Conservation (phyloP, 768 basidiomycete genomes). For the Steccherinum ochraceum region DNA sequence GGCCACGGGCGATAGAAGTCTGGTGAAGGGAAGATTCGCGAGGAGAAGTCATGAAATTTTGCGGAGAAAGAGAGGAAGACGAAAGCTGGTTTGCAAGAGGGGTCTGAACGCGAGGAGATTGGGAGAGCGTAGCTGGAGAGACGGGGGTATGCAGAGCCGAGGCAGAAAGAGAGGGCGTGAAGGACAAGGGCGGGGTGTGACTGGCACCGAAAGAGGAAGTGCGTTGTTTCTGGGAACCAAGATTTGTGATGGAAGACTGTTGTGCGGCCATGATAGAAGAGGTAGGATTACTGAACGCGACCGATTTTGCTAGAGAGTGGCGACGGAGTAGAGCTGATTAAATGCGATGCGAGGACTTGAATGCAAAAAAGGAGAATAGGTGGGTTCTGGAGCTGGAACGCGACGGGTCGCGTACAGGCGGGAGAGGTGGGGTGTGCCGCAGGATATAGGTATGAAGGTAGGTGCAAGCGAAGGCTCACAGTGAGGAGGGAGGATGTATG, state of each 20-base stretch:
- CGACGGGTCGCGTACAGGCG: too few species aligned
- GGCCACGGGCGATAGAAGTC: background rate
- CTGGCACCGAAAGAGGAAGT: conserved; percentile 8
- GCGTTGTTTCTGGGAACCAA: conserved; percentile 10
- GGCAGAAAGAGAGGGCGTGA: conserved; percentile 2
- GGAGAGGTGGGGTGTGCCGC: background rate
- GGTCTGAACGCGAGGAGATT: background rate
- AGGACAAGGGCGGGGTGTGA: background rate
- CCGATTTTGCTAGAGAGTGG: too few species aligned
- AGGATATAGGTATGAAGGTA: background rate
- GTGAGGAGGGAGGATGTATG: background rate
- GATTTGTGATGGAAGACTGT: conserved; percentile 1
- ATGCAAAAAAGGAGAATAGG: too few species aligned
- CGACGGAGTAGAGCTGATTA: too few species aligned
- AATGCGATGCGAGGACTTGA: too few species aligned
- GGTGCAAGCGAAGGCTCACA: background rate
- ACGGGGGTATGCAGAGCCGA: background rate
- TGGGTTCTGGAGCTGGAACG: too few species aligned
- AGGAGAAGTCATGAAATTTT: background rate
- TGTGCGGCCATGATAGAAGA: background rate
- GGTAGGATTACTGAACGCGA: too few species aligned
- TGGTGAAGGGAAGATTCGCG: background rate
- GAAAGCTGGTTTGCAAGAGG: background rate
- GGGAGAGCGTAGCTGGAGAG: background rate
- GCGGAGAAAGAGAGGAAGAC: background rate